Base-by-base conservation (phyloP, 169 alveolate species). In the Eimeria mitis region DNA sequence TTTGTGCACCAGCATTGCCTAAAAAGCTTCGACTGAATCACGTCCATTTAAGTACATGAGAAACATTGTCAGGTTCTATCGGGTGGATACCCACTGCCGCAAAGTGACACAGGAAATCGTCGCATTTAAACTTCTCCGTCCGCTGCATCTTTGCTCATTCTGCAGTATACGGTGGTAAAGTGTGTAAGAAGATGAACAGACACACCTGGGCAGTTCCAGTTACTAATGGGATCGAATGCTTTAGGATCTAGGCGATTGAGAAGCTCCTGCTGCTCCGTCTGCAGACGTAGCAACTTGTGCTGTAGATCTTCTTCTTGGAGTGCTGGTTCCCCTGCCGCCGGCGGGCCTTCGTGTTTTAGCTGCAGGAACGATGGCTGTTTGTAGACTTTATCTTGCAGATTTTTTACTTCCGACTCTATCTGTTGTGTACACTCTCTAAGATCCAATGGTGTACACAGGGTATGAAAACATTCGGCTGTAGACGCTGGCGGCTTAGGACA, bases 401-500 rank as follows among this genome's bases (percentile, higher is more conserved):
- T 59, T 37, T 85, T 40, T 31, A 85, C 91, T 61, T 85, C 49
- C 63, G 44, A 31, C 91, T 85, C 79, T 7, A 85, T 68, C 44
- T 59, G 54, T 61, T 61, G 40, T 8, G 91, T 85, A 37, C 79
- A 85, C 42, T 28, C 21, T 6, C 61, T 61, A 16, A 85, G 91
- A 70, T 85, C 91, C 78, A 85, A 54, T 14, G 91, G 91, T 19
- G 91, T 37, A 34, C 79, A 59, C 49, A 85, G 25, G 7, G 78
- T 85, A 13, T 61, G 79, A 70, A 85, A 61, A 28, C 91, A 85
- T 31, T 85, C 91, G 31, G 59, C 40, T 59, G 91, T 44, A 23
- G 91, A 59, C 47, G 70, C 91, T 34, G 91, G 91, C 79, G 91
- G 91, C 59, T 85, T 85, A 19, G 91, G 91, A 61, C 91, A 85